phyloP scores from a whole-genome alignment of 1,284 basidiomycete genomes.

The Papiliotrema flavescens region DNA sequence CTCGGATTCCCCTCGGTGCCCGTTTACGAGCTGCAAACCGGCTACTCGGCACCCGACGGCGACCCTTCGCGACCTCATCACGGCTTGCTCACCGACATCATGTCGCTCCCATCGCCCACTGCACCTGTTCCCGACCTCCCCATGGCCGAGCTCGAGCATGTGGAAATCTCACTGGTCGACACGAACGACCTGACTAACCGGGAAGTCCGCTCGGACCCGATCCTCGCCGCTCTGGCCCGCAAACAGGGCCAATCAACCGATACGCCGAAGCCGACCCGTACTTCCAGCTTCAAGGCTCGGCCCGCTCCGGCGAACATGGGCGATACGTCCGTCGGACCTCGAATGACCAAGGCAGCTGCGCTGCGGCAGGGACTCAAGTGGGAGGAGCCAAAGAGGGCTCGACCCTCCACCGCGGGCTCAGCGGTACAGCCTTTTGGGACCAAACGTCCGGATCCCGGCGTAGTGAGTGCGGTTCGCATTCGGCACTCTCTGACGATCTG shows the following conservation, averaged over 20 bases:
- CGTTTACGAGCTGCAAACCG: not conserved
- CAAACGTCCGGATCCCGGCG: not conserved
- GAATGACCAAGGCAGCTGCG: slow-evolving; percentile 36
- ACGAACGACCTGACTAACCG: not conserved
- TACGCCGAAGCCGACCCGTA: not conserved
- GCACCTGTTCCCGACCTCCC: not conserved
- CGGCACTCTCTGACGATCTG: no score
- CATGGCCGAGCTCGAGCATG: not conserved
- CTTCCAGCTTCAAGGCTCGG: slow-evolving; percentile 21
- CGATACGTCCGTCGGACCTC: slow-evolving; percentile 22
- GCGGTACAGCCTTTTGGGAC: not conserved
- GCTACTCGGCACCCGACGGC: not conserved
- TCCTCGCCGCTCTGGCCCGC: slow-evolving; percentile 4
- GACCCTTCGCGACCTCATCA: not conserved
- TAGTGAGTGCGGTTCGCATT: no score
- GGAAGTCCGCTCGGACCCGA: slow-evolving; percentile 1
- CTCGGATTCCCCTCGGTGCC: not conserved
- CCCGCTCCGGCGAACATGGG: slow-evolving; percentile 21
- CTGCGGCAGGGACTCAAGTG: slow-evolving; percentile 33
- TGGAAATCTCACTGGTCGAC: not conserved
- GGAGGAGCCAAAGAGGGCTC: slow-evolving; percentile 13
- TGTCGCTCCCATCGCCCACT: not conserved
- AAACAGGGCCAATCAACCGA: not conserved
- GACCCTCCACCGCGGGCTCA: not conserved
- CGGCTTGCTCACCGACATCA: not conserved